These are phyloP conservation scores for Candida insectalens DNA, from an alignment of 805 yeast species.

Conservation along the genomic window DNA sequence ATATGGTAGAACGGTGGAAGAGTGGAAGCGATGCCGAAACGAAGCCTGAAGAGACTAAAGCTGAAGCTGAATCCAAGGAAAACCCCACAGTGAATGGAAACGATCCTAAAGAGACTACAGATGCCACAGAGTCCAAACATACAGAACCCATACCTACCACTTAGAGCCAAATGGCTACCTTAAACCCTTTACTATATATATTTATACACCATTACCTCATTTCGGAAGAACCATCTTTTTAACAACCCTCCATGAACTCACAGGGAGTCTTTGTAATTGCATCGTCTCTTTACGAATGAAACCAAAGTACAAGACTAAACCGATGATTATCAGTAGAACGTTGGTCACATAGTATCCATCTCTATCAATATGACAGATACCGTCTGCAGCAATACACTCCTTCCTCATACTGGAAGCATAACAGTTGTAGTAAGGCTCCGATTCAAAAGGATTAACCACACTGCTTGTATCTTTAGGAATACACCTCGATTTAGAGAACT, in stretches of 20 bases:
- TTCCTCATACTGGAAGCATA: constrained; percentile 27
- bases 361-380: constrained; percentile 38
- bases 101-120: background rate
- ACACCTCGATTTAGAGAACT: constrained; percentile 62
- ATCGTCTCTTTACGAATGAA: constrained; percentile 59
- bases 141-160: too few species aligned
- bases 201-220: too few species aligned
- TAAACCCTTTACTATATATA: too few species aligned
- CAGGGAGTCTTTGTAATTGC: constrained; percentile 63
- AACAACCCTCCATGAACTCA: constrained; percentile 66
- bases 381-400: constrained; percentile 44
- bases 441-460: constrained; percentile 15
- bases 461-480: constrained; percentile 11
- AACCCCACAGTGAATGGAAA: background rate
- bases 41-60: constrained; percentile 2
- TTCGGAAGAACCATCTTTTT: constrained; percentile 1
- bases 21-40: constrained; percentile 17
- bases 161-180: too few species aligned
- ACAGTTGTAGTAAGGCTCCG: constrained; percentile 21
- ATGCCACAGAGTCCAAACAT: background rate
- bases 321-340: constrained; percentile 57
- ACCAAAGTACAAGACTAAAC: constrained; percentile 49
- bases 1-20: constrained; percentile 69
- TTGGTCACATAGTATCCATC: constrained; percentile 88
- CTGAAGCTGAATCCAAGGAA: background rate